Evolutionary conservation across 2,329 filamentous ascomycete species (phyloP).

Genomic region (Xylariaceae sp.): DNA sequence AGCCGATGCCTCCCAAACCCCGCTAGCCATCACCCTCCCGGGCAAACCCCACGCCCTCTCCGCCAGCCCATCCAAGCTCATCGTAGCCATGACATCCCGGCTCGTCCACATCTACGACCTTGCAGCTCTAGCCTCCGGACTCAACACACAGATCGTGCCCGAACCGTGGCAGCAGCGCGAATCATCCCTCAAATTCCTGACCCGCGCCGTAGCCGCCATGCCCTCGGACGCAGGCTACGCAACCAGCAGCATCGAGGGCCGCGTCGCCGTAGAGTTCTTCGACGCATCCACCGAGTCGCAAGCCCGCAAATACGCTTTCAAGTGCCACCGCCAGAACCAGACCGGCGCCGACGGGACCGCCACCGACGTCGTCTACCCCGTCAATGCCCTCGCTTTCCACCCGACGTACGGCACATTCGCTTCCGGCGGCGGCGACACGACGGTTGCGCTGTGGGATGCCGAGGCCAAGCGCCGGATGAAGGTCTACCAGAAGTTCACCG

Average conservation of each 20-base stretch:
- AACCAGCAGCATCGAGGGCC: conserved; percentile 86
- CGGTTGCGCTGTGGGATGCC: conserved; percentile 91
- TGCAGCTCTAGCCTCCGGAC: conserved; percentile 55
- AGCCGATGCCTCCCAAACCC: conserved; percentile 45
- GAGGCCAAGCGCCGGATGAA: conserved; percentile 84
- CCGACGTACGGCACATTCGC: conserved; percentile 81
- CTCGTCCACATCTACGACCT: conserved; percentile 95
- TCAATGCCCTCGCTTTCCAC: conserved; percentile 87
- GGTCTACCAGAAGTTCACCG: conserved; percentile 80
- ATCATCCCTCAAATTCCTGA: conserved; percentile 94
- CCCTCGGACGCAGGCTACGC: conserved; percentile 93
- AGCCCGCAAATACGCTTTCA: conserved; percentile 95
- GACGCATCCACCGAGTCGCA: conserved; percentile 84
- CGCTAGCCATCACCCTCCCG: conserved; percentile 67
- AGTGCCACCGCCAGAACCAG: conserved; percentile 82
- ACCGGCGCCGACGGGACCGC: conserved; percentile 52
- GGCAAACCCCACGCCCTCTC: conserved; percentile 89
- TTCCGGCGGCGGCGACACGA: conserved; percentile 82
- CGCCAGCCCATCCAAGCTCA: conserved; percentile 71
- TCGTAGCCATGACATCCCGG: conserved; percentile 92
- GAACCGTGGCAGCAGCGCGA: conserved; percentile 88
- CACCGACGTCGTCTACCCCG: conserved; percentile 82
- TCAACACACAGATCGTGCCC: conserved; percentile 45
- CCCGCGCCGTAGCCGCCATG: conserved; percentile 90
- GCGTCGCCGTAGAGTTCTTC: conserved; percentile 97